Base-by-base conservation (phyloP, 1,139 yeast species). In the Pichia sp. region DNA sequence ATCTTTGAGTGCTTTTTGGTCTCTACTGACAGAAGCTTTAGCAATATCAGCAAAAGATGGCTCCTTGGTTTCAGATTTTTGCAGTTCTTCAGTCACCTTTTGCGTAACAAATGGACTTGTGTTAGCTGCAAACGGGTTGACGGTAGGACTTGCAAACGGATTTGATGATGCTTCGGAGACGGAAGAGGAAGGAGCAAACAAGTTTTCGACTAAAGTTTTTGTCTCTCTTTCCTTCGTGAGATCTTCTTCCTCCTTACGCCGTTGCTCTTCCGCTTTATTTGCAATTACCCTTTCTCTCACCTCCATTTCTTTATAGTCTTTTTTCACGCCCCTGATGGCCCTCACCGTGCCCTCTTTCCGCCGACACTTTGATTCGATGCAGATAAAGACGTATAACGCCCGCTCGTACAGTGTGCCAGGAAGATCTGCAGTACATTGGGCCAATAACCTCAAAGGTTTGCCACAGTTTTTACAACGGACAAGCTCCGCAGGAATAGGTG, bases 341-440 rank as follows among this genome's bases (percentile, higher is more conserved):
- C 85, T 79, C 3, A 89, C 71, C 2, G 85, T 73, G 3, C 96
- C 96, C 21, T 78, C 74, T 59, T 80, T 78, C 56, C 86, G 75
- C 44, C 85, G 77, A 65, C 98, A 93, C 9, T 58, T 59, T 0
- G 82, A 70, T 48, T 80, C 75, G 46, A 76, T 72, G 69, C 99
- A 93, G 1, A 82, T 82, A 67, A 91, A 86, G 0, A 91, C 76
- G 64, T 93, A 93, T 26, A 93, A 68, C 12, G 83, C 83, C 53
- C 99, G 76, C 62, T 90, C 97, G 64, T 90, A 88, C 47, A 78
- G 70, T n/a, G 83, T 76, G 39, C 77, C 78, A 28, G 82, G 87
- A 46, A 88, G 67, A 1, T 95, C 95, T 1, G 96, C 85, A 68
- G 77, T 85, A 1, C 93, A 85, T 66, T 93, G 98, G 2, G 84